Evolutionary conservation across 1,284 basidiomycete genomes (phyloP), one percentile per base, ranked within the genome.

Genomic region (Blastosporella zonata): DNA sequence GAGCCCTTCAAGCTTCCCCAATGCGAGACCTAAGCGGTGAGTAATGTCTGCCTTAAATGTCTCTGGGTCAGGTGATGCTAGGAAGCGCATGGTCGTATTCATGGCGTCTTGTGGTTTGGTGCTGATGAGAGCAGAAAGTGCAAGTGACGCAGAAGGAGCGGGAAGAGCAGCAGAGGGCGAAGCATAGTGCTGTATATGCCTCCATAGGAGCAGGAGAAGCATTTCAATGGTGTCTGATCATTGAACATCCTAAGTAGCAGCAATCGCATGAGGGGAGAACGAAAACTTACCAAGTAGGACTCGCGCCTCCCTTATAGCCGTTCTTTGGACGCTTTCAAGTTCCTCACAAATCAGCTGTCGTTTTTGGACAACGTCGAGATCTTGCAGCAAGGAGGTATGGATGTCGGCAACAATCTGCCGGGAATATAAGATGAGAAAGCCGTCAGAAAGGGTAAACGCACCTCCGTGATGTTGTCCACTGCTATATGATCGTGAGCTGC

Each of bases 181-280:
- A 12, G 73, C 62, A 58, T 84, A 89, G 55, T 79, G 79, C 15
- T 82, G 75, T 31, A 95, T 63, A 63, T 97, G 94, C 27, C 93
- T 78, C 86, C 91, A 95, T 9, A 93, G 73, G 21, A 97, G 73
- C 5, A 97, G 74, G 6, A 97, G 72, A 6, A 92, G 67, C 73
- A 94, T 88, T 67, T 97, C 93, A 41, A 87, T 71, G 39, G 86
- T 83, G 55, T 83, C 90, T 87, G 56, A 4, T 44, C 20, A 34
- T 34, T 27, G 25, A 34, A 5, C 6, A 34, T 17, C 33, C n/a
- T 13, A 15, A 17, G 22, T 17, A 21, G 22, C 40, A 37, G 12
- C 13, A 13, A 31, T 3, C 29, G 13, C 10, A 31, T 36, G 17
- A 21, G 29, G 15, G 53, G 29, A 28, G 21, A 31, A 55, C 38